Evolutionary conservation across 306 rosid species (phyloP).

Genomic region (Rosa chinensis): DNA sequence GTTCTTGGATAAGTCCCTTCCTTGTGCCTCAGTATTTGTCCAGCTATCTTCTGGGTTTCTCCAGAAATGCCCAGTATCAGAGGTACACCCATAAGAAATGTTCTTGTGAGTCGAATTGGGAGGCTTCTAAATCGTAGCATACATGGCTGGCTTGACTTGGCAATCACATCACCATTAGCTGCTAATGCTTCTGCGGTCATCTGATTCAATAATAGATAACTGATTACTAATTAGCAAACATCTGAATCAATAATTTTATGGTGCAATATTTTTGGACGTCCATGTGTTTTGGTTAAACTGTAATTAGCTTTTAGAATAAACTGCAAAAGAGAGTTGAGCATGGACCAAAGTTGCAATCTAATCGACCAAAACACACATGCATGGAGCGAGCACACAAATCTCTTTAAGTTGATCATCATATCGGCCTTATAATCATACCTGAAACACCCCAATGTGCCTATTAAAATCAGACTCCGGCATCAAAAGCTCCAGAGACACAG

Average conservation of each 20-base stretch:
- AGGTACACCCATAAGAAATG: slow-evolving; percentile 60
- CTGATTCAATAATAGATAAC: slow-evolving; percentile 30
- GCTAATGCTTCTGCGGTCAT: slow-evolving; percentile 62
- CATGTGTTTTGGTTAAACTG: neutral
- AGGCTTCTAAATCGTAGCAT: slow-evolving; percentile 73
- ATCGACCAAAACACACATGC: no score
- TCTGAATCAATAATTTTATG: neutral
- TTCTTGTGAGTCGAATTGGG: slow-evolving; percentile 59
- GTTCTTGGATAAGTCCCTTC: slow-evolving; percentile 55
- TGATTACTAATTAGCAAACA: no score
- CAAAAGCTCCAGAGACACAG: slow-evolving; percentile 49
- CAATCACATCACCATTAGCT: slow-evolving; percentile 47
- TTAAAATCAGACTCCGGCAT: slow-evolving; percentile 91
- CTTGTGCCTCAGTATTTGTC: slow-evolving; percentile 56
- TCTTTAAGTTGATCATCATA: neutral
- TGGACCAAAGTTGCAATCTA: no score
- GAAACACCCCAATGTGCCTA: slow-evolving; percentile 69
- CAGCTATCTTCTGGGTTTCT: slow-evolving; percentile 56
- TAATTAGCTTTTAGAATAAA: no score
- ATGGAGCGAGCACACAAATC: neutral
- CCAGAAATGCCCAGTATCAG: slow-evolving; percentile 56
- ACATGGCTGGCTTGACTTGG: slow-evolving; percentile 70
- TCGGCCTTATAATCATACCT: slow-evolving; percentile 41
- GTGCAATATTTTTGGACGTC: neutral
- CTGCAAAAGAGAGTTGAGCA: neutral